Percentiles rank a stretch among this genome's conserved stretches.
Conservation (phyloP, 306 rosid genomes). For the Erythrophleum fordii region DNA sequence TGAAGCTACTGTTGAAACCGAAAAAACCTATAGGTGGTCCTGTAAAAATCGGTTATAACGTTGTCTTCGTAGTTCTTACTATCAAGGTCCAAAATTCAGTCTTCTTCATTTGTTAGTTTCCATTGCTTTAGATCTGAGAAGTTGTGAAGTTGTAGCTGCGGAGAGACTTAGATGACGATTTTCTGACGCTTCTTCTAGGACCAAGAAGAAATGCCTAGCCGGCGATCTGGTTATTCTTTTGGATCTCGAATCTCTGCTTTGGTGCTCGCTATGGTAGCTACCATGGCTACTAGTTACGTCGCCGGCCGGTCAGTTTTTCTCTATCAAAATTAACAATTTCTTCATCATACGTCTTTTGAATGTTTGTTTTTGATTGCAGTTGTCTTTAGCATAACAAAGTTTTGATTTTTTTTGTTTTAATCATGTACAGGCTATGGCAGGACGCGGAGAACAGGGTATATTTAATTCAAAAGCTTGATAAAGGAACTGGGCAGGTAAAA, state of each 20-base stretch:
- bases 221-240: constrained; percentile 57
- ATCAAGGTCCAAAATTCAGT: neutral
- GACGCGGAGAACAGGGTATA: constrained; percentile 65
- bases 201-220: constrained; percentile 59
- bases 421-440: constrained; percentile 64
- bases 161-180: constrained; percentile 30
- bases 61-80: constrained; percentile 35
- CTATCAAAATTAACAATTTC: neutral
- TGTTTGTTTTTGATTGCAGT: neutral
- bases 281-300: constrained; percentile 77
- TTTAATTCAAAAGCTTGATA: constrained; percentile 58
- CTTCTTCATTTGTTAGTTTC: neutral
- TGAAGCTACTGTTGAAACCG: constrained; percentile 12
- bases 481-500: constrained; percentile 55
- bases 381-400: neutral
- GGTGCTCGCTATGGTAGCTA: constrained; percentile 55
- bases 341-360: neutral
- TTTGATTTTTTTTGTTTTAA: constrained; percentile 15
- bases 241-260: constrained; percentile 61
- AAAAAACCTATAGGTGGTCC: constrained; percentile 3
- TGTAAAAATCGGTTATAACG: constrained; percentile 40
- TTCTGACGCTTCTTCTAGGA: constrained; percentile 19
- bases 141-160: neutral
- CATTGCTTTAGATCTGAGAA: constrained; percentile 42
- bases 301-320: constrained; percentile 63